Evolutionary conservation across 1,284 basidiomycete species (phyloP).

Genomic region (Puccinia coronata): DNA sequence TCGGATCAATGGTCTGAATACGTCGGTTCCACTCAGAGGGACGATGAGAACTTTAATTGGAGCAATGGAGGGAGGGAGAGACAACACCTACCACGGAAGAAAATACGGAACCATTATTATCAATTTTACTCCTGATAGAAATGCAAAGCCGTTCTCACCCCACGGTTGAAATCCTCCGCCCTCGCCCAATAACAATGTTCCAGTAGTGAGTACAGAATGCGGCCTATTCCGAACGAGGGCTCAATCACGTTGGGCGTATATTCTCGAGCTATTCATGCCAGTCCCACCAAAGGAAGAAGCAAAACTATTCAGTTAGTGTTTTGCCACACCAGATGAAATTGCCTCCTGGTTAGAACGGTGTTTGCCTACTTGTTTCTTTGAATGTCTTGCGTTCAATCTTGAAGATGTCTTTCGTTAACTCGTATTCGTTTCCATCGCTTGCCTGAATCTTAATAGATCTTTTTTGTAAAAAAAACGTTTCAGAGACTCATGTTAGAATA

Average conservation of each 20-base stretch:
- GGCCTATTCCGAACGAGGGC: constrained; percentile 96
- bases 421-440: constrained; percentile 70
- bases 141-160: constrained; percentile 62
- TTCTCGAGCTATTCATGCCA: constrained; percentile 72
- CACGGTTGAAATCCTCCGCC: constrained; percentile 83
- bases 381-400: constrained; percentile 81
- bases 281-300: not conserved
- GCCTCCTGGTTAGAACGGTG: no score
- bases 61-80: constrained; percentile 83
- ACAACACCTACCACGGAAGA: constrained; percentile 69
- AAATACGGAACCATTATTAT: constrained; percentile 43
- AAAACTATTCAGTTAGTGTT: constrained; percentile 26
- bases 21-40: constrained; percentile 83
- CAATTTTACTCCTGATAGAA: constrained; percentile 38
- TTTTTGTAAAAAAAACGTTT: not conserved
- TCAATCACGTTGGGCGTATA: constrained; percentile 98
- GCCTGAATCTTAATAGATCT: constrained; percentile 55
- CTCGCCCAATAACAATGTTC: constrained; percentile 97
- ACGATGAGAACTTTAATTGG: constrained; percentile 96
- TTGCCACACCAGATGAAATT: no score
- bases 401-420: constrained; percentile 73
- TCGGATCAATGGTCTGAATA: constrained; percentile 79
- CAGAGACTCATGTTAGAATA: constrained; percentile 54
- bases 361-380: constrained; percentile 76
- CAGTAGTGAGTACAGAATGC: constrained; percentile 88